A percentile compares a stretch with the other conserved stretches of the same genome.
Evolutionary conservation across 176 grass and related monocot species (phyloP).

Genomic region (Raddia distichophylla): DNA sequence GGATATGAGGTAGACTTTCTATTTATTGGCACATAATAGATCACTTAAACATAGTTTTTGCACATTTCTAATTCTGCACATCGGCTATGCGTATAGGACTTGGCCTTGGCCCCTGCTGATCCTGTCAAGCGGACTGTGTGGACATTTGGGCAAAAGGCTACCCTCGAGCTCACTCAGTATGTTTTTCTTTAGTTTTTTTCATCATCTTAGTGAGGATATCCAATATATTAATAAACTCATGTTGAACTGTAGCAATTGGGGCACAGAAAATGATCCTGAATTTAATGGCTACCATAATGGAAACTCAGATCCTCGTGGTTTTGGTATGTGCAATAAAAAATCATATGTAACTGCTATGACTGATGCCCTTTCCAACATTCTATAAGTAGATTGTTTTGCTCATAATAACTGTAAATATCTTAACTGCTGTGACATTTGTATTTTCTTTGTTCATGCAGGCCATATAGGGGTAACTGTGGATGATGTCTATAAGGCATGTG

Average conservation of each 20-base stretch:
- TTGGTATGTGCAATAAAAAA: conserved; percentile 62
- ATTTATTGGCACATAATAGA: conserved; percentile 2
- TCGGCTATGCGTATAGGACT: conserved; percentile 48
- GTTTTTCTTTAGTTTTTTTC: not conserved
- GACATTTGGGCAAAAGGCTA: conserved; percentile 96
- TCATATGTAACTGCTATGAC: not conserved
- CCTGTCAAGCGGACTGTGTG: conserved; percentile 76
- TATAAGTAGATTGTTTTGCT: not conserved
- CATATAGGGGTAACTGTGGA: conserved; percentile 95
- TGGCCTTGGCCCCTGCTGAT: conserved; percentile 68
- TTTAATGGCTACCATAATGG: conserved; percentile 98
- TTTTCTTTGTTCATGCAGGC: conserved; percentile 55
- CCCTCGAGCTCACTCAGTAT: conserved; percentile 95
- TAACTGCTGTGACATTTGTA: not conserved
- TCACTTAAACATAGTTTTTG: not conserved
- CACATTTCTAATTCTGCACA: not conserved
- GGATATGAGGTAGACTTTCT: conserved; percentile 77
- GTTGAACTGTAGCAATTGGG: conserved; percentile 74
- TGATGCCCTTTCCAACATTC: not conserved
- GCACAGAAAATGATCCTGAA: conserved; percentile 91
- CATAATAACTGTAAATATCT: not conserved
- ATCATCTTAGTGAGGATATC: not conserved
- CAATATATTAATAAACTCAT: conserved; percentile 5
- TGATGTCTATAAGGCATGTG: conserved; percentile 90
- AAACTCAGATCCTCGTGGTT: conserved; percentile 97